These are phyloP conservation scores for Umbelopsis sp. DNA, from an alignment of 371 early-diverging fungal species.

Conservation along the genomic window DNA sequence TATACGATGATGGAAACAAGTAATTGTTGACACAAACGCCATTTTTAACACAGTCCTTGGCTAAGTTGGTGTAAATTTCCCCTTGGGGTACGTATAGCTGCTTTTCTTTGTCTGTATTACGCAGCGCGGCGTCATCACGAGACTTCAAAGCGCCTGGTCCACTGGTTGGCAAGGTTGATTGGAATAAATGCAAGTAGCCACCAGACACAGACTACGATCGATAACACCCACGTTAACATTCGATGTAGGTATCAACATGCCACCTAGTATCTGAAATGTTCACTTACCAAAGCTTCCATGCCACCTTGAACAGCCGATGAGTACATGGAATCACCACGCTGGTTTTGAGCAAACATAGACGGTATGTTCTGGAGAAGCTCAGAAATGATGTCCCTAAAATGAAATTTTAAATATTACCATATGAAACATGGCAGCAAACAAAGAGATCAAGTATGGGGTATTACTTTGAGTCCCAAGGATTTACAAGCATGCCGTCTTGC, in stretches of 20 bases:
- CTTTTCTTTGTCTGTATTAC: slow-evolving; percentile 93
- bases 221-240: too few species aligned
- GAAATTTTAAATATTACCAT: too few species aligned
- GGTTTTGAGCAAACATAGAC: slow-evolving; percentile 81
- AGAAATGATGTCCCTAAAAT: slow-evolving; percentile 71
- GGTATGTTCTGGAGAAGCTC: slow-evolving; percentile 84
- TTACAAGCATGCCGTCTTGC: slow-evolving; percentile 89
- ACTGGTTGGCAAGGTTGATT: slow-evolving; percentile 85
- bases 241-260: background rate
- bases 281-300: slow-evolving; percentile 71
- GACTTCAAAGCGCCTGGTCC: slow-evolving; percentile 86
- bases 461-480: slow-evolving; percentile 75
- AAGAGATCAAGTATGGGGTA: too few species aligned
- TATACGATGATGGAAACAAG: slow-evolving; percentile 84
- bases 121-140: slow-evolving; percentile 86
- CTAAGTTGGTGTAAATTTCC: slow-evolving; percentile 85
- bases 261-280: background rate
- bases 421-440: too few species aligned
- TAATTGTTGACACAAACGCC: slow-evolving; percentile 90
- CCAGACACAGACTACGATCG: slow-evolving; percentile 62
- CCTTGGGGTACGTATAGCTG: slow-evolving; percentile 82
- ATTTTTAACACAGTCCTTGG: slow-evolving; percentile 76
- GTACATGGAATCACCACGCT: slow-evolving; percentile 78
- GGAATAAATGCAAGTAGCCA: slow-evolving; percentile 88
- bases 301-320: slow-evolving; percentile 88